Percentiles rank a stretch among this genome's conserved stretches.
Evolutionary conservation across 176 grass and related monocot genomes (phyloP).

Genomic region (Cenchrus fungigraminus): DNA sequence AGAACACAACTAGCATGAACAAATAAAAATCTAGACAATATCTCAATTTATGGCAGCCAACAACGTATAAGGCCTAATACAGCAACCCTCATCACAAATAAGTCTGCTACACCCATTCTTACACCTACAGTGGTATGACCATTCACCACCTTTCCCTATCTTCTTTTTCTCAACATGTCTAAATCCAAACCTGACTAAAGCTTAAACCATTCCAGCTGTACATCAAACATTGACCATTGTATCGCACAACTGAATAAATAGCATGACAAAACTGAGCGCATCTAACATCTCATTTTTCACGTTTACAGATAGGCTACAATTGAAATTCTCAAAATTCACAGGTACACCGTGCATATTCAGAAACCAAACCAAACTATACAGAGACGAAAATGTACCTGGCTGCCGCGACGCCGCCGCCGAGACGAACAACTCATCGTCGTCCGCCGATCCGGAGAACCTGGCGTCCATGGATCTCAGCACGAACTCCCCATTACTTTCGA

Average conservation of each 20-base stretch:
- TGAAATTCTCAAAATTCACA: neutral
- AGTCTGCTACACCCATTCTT: neutral
- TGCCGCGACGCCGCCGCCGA: neutral
- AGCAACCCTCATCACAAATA: neutral
- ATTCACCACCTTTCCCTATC: neutral
- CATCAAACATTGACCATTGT: neutral
- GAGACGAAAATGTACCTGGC: slow-evolving; percentile 39
- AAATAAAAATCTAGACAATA: neutral
- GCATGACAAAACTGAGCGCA: slow-evolving; percentile 9
- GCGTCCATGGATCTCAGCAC: slow-evolving; percentile 67
- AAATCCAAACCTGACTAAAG: neutral
- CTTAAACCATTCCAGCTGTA: neutral
- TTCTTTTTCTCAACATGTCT: neutral
- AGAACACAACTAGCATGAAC: neutral
- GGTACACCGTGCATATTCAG: neutral
- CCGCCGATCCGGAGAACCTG: slow-evolving; percentile 59
- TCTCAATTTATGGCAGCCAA: neutral
- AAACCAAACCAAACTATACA: neutral
- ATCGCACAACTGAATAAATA: neutral
- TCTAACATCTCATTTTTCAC: neutral
- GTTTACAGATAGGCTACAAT: neutral
- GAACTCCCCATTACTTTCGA: slow-evolving; percentile 49
- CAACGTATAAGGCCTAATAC: neutral
- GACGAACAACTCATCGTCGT: slow-evolving; percentile 39
- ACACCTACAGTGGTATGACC: neutral